Percentiles rank a stretch among this genome's conserved stretches.
These are phyloP conservation scores for Echium plantagineum DNA, from an alignment of 257 asterid genomes.

Conservation along the genomic window DNA sequence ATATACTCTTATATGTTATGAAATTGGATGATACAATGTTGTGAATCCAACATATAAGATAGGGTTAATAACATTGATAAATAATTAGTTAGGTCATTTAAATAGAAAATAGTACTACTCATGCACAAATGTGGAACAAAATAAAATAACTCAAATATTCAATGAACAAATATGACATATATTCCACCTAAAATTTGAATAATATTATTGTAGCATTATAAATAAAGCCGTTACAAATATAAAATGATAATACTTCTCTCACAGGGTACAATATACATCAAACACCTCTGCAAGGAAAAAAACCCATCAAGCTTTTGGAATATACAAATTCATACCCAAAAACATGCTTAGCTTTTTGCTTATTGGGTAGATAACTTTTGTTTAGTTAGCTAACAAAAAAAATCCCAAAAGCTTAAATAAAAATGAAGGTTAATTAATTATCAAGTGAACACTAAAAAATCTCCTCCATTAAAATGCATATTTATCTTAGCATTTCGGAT, in stretches of 20 bases:
- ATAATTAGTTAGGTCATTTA: too few relatives aligned
- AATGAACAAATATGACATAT: background rate
- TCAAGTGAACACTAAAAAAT: slow-evolving; percentile 1
- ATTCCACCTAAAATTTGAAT: too few relatives aligned
- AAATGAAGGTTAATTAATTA: background rate
- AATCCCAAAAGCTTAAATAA: slow-evolving; percentile 14
- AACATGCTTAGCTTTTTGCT: background rate
- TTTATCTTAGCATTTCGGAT: slow-evolving; percentile 5
- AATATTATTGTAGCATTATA: background rate
- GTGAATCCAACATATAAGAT: too few relatives aligned
- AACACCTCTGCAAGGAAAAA: slow-evolving; percentile 49
- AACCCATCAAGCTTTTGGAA: slow-evolving; percentile 19
- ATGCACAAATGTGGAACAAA: too few relatives aligned
- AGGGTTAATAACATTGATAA: too few relatives aligned
- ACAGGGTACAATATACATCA: slow-evolving; percentile 36
- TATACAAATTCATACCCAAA: slow-evolving; percentile 22
- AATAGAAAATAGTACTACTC: too few relatives aligned
- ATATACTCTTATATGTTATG: too few relatives aligned
- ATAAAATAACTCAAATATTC: too few relatives aligned
- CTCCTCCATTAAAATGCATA: background rate
- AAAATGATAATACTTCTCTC: slow-evolving; percentile 15
- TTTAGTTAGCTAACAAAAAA: slow-evolving; percentile 14
- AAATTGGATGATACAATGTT: too few relatives aligned
- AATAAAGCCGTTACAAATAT: background rate
- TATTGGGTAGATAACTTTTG: slow-evolving; percentile 1